Evolutionary conservation across 2,329 filamentous ascomycete species (phyloP).

Genomic region (Aspergillus sp.): DNA sequence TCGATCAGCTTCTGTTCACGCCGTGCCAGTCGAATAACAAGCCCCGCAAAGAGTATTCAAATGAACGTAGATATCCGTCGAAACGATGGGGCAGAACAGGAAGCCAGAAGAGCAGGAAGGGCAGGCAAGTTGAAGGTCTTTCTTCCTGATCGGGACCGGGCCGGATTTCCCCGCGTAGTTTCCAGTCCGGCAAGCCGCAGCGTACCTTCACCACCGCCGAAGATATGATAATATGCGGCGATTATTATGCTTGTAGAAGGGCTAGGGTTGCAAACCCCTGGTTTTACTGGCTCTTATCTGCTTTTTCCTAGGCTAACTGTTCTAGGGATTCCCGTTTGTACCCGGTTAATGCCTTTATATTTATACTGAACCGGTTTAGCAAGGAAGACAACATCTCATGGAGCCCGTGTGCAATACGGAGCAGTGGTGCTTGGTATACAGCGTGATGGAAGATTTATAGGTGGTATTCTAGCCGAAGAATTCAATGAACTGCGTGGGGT

Average conservation of each 20-base stretch:
- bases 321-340: neutral
- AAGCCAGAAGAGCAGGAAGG: no score
- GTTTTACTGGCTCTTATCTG: neutral
- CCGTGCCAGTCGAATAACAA: neutral
- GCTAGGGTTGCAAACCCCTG: neutral
- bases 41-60: neutral
- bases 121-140: neutral
- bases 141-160: neutral
- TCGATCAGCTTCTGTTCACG: neutral
- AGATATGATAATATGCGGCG: neutral
- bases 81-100: no score
- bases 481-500: no score
- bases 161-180: constrained; percentile 5
- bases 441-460: no score
- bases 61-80: no score
- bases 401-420: no score
- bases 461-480: no score
- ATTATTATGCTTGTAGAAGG: neutral
- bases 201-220: neutral
- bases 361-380: no score
- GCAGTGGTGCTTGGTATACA: no score
- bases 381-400: no score
- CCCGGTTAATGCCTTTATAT: no score
- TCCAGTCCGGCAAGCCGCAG: constrained; percentile 5
- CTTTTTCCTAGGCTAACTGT: neutral